These are phyloP conservation scores for Pseudocercospora eumusae DNA, from an alignment of 2,329 filamentous ascomycete species.

Conservation along the genomic window DNA sequence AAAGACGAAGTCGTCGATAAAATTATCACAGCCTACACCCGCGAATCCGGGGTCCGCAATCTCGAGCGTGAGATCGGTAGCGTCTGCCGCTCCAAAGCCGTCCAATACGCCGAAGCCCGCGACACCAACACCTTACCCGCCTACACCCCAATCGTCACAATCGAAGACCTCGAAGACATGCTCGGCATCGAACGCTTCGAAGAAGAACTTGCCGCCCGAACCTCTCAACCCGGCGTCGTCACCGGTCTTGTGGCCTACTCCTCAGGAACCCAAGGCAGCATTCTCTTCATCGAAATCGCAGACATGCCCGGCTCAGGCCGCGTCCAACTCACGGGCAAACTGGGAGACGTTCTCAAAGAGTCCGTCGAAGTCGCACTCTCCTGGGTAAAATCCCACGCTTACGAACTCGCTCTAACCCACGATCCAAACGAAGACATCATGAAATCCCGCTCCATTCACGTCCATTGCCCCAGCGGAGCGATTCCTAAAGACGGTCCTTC, in stretches of 20 bases:
- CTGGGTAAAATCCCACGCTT: constrained; percentile 97
- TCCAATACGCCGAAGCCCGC: constrained; percentile 88
- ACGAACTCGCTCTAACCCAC: constrained; percentile 79
- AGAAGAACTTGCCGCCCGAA: constrained; percentile 90
- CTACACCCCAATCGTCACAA: constrained; percentile 72
- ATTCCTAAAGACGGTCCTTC: constrained; percentile 87
- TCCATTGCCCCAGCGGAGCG: constrained; percentile 91
- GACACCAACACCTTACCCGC: constrained; percentile 64
- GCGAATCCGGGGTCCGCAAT: constrained; percentile 93
- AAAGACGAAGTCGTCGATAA: constrained; percentile 85
- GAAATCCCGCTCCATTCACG: constrained; percentile 90
- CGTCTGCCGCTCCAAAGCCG: constrained; percentile 91
- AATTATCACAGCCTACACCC: constrained; percentile 94
- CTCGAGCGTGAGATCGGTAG: constrained; percentile 93
- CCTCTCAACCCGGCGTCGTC: constrained; percentile 80
- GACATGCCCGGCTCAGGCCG: constrained; percentile 93
- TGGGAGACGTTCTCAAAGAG: constrained; percentile 96
- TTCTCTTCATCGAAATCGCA: constrained; percentile 96
- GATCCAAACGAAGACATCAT: constrained; percentile 88
- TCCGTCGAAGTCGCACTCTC: constrained; percentile 92
- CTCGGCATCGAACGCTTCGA: constrained; percentile 92
- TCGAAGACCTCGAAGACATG: constrained; percentile 84
- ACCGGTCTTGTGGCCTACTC: constrained; percentile 95
- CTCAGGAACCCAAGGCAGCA: constrained; percentile 88
- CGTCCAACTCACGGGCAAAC: constrained; percentile 92